Conservation (phyloP, 352 stramenopile genomes). For the Phytophthora cryptogea region DNA sequence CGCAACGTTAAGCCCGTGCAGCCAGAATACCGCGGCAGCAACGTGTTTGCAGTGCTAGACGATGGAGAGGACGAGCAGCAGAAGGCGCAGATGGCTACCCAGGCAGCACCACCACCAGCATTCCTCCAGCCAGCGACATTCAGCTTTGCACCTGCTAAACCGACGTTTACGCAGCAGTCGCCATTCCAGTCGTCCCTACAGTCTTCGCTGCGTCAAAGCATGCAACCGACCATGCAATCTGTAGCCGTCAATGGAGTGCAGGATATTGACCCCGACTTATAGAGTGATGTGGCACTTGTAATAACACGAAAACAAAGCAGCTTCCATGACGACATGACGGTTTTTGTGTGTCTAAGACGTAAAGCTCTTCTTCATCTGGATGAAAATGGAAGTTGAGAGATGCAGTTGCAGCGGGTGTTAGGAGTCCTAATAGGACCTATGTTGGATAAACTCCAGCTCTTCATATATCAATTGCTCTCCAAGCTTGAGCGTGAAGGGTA, state of each 20-base stretch:
- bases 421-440: too few species aligned
- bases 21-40: constrained; percentile 42
- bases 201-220: constrained; percentile 26
- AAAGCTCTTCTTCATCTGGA: too few species aligned
- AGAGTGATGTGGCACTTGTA: constrained; percentile 13
- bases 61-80: constrained; percentile 48
- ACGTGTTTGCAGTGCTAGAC: constrained; percentile 71
- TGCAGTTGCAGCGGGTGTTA: too few species aligned
- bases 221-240: constrained; percentile 23
- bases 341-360: too few species aligned
- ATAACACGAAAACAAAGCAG: constrained; percentile 3
- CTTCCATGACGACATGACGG: background rate
- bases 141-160: constrained; percentile 39
- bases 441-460: too few species aligned
- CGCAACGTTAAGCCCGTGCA: constrained; percentile 37
- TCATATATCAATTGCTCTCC: too few species aligned
- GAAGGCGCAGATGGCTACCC: constrained; percentile 11
- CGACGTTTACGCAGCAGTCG: constrained; percentile 31
- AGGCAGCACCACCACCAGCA: constrained; percentile 18
- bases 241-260: constrained; percentile 6
- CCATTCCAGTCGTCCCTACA: constrained; percentile 8
- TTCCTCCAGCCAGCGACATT: constrained; percentile 80
- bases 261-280: constrained; percentile 73
- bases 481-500: too few species aligned
- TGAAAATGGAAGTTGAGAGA: too few species aligned